phyloP scores from a whole-genome alignment of 1,284 basidiomycete genomes.

The Cryptococcus sp. region DNA sequence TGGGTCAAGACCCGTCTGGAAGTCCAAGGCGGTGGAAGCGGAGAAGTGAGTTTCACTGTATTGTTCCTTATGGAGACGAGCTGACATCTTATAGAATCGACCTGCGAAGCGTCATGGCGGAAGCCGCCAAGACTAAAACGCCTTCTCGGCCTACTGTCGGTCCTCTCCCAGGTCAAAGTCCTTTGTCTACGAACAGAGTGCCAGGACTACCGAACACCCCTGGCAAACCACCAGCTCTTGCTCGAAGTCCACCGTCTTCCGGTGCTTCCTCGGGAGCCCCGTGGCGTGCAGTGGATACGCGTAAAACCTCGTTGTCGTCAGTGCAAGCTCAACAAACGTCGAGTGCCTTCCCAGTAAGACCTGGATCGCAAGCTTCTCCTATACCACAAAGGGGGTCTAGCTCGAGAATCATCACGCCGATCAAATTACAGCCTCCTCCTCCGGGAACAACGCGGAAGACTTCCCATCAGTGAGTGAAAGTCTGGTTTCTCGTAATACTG shows the following conservation, averaged over 20 bases:
- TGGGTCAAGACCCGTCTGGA: conserved; percentile 47
- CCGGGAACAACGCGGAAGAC: conserved; percentile 13
- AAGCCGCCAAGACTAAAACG: conserved; percentile 48
- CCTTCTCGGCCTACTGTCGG: conserved; percentile 15
- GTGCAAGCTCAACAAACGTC: conserved; percentile 28
- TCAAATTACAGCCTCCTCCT: conserved; percentile 20
- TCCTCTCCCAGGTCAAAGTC: background rate
- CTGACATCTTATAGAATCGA: conserved; percentile 56
- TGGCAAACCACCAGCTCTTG: conserved; percentile 5
- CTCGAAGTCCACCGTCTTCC: conserved; percentile 11
- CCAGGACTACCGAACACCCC: background rate
- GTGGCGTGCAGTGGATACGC: conserved; percentile 28
- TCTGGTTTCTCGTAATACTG: background rate
- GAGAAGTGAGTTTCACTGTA: conserved; percentile 48
- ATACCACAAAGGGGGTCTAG: conserved; percentile 7
- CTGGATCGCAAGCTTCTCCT: conserved; percentile 12
- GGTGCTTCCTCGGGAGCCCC: conserved; percentile 7
- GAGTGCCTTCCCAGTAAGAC: conserved; percentile 6
- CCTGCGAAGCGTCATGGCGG: conserved; percentile 80
- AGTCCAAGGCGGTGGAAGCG: conserved; percentile 46
- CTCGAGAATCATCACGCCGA: conserved; percentile 32
- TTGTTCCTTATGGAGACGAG: background rate
- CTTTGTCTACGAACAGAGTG: conserved; percentile 1
- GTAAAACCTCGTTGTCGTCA: conserved; percentile 27
- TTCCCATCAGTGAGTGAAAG: background rate